phyloP scores from a whole-genome alignment of 768 basidiomycete species.

The Russula abietina region DNA sequence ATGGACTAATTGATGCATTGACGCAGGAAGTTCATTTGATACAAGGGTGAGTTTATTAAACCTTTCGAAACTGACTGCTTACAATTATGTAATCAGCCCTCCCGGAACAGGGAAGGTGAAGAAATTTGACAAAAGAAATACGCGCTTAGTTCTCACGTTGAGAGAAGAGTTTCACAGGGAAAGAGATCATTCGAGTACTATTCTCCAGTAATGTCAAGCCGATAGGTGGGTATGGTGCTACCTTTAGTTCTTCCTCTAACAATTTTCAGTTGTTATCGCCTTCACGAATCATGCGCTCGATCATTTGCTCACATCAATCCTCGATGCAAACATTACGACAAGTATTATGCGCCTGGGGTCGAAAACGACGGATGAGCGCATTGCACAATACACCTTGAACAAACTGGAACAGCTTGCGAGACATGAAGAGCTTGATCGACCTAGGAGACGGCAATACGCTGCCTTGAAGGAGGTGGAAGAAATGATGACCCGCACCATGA shows the following conservation, averaged over 20 bases:
- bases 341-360: slow-evolving; percentile 65
- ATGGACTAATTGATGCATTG: slow-evolving; percentile 58
- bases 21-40: slow-evolving; percentile 58
- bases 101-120: slow-evolving; percentile 73
- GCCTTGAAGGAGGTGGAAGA: slow-evolving; percentile 42
- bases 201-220: slow-evolving; percentile 46
- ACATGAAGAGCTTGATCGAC: slow-evolving; percentile 37
- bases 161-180: slow-evolving; percentile 55
- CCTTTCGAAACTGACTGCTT: background rate
- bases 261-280: slow-evolving; percentile 41
- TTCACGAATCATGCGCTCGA: slow-evolving; percentile 81
- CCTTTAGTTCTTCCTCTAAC: background rate
- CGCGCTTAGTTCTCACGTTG: background rate
- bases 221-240: slow-evolving; percentile 33
- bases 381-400: slow-evolving; percentile 57
- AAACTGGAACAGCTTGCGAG: slow-evolving; percentile 45
- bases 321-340: slow-evolving; percentile 58
- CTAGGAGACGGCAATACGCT: slow-evolving; percentile 33
- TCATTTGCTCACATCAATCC: slow-evolving; percentile 57
- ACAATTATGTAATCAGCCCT: slow-evolving; percentile 39
- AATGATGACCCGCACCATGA: slow-evolving; percentile 45
- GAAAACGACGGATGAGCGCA: slow-evolving; percentile 51
- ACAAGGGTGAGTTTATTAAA: slow-evolving; percentile 49
- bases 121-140: background rate
- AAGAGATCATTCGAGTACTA: slow-evolving; percentile 65